Evolutionary conservation across 2,329 filamentous ascomycete species (phyloP), one percentile per base, ranked within the genome.

Genomic region (Aspergillus awamori): DNA sequence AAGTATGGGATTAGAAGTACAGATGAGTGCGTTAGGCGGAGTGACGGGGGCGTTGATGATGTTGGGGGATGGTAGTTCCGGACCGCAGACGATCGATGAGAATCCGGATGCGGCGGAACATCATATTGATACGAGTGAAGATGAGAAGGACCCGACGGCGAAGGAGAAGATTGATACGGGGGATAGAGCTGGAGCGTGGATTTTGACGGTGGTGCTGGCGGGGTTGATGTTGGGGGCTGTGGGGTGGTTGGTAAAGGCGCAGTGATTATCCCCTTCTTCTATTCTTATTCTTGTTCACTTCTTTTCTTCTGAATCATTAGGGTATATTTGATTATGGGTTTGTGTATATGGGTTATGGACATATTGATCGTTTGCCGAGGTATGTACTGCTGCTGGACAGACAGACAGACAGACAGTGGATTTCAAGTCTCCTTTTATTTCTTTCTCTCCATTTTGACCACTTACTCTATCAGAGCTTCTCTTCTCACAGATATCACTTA

Each of bases 11-110:
- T 66, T 76, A 20, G 73, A 74, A 41, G 71, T 74, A 63, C 72
- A 76, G 64, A 76, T 76, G 73, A 71, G 67, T 11, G 72, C 72
- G 5, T 55, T 74, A 45, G 67, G 67, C 7, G 65, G 68, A 17
- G 64, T 71, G 20, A 62, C 69, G 33, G 33, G 33, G 33, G 33
- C 33, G 33, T 36, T 36, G 33, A 36, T 36, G 33, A 36, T 36
- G 33, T 15, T 36, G 33, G 33, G 33, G 11, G 33, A 36, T 36
- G 33, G 33, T 17, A 39, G 5, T 77, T 77, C 7, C 5, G 33
- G 33, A 6, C 77, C 79, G 5, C 69, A 77, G 43, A 79, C 77
- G 2, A 75, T 80, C 38, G 65, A 74, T 5, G 84, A 74, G 3
- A 70, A 81, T 58, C 74, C 77, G 5, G 65, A 63, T 45, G 77